Base-by-base conservation (phyloP, 495 filamentous ascomycete species). In the Jackrogersella multiformis region DNA sequence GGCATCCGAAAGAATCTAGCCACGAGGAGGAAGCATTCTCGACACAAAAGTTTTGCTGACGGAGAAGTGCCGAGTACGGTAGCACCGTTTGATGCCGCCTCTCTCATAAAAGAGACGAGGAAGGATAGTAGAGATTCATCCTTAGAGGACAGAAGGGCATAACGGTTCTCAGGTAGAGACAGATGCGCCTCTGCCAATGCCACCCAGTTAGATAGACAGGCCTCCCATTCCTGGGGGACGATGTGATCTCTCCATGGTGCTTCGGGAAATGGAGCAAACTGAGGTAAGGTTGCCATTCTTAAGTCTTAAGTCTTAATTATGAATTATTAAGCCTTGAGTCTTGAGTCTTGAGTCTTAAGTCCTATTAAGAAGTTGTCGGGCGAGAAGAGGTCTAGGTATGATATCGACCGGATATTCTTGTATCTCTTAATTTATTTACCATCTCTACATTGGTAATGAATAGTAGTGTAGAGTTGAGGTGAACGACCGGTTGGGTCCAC, bases 171-270 rank as follows among this genome's bases (percentile, higher is more conserved):
- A 2, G 87, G 73, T 2, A 89, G 66, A 28, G 83, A 85, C 7
- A 96, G 74, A 64, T 92, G 85, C 42, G 85, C 81, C 24, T 87
- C 82, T 21, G 87, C 73, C 2, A 96, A 79, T 7, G 85, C 72
- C 16, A 89, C 76, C 93, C 92, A 96, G 39, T 91, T 89, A 73
- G 92, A 87, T 15, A 95, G 75, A 74, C 89, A 94, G 32, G 84
- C 80, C 56, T 89, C 85, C 93, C 92, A 96, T 76, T 96, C 92
- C 28, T 84, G 78, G 1, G 87, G 83, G 7, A 82, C 78, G 30
- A 96, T 82, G 57, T 83, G 83, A 28, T 85, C 84, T 66, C 88
- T 86, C 78, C 92, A 86, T 54, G 79, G 78, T n/a, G 84, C 78
- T 41, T 88, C 83, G 20, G 93, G 93, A 65, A 93, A 91, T 3